These are phyloP conservation scores for Aurantiochytrium sp. DNA, from an alignment of 108 stramenopile species.

Conservation along the genomic window DNA sequence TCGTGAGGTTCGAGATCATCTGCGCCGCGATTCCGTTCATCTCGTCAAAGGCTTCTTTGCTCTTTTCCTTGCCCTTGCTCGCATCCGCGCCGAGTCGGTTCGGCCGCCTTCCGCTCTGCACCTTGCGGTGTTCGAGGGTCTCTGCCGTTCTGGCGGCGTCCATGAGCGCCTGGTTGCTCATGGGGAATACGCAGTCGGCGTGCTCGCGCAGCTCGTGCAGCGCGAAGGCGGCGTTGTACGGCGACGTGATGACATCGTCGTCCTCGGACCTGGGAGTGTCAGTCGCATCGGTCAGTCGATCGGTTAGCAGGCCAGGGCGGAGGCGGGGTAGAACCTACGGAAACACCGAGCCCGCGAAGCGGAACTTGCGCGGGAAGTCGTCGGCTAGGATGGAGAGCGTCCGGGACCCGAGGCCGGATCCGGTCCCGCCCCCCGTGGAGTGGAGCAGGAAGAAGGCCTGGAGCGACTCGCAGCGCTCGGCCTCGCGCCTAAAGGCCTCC, in stretches of 20 bases:
- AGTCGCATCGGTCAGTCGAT: neutral
- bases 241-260: slow-evolving; percentile 64
- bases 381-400: slow-evolving; percentile 50
- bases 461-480: slow-evolving; percentile 57
- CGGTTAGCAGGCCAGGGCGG: no score
- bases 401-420: slow-evolving; percentile 62
- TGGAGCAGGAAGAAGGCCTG: slow-evolving; percentile 63
- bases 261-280: slow-evolving; percentile 35
- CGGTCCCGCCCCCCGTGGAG: slow-evolving; percentile 64
- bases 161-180: slow-evolving; percentile 55
- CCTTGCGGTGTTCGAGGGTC: neutral
- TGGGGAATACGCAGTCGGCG: slow-evolving; percentile 61
- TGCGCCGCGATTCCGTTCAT: slow-evolving; percentile 60
- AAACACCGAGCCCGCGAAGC: slow-evolving; percentile 46
- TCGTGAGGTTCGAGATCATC: slow-evolving; percentile 57
- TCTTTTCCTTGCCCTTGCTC: neutral
- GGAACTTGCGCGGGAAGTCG: slow-evolving; percentile 47
- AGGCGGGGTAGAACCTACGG: slow-evolving; percentile 44
- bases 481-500: slow-evolving; percentile 43
- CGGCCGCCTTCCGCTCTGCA: neutral
- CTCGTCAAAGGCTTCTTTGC: slow-evolving; percentile 50
- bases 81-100: neutral
- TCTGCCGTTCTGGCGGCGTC: neutral
- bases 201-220: slow-evolving; percentile 52
- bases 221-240: slow-evolving; percentile 62